phyloP scores from a whole-genome alignment of 305 asterid genomes.

The Euphrasia arctica region DNA sequence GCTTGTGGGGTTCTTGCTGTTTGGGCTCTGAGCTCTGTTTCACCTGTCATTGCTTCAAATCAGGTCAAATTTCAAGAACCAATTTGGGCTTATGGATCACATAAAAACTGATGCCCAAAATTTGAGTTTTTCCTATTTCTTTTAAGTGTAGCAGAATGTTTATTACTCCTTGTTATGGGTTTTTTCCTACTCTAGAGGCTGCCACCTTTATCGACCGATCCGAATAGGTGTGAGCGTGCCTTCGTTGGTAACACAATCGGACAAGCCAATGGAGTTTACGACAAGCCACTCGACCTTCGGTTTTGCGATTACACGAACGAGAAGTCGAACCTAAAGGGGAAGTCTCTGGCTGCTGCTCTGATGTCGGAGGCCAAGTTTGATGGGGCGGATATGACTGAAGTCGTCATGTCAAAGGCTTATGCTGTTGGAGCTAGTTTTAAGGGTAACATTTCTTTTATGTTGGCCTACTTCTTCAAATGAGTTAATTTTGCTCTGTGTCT shows the following conservation, averaged over 20 bases:
- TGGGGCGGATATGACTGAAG: conserved; percentile 95
- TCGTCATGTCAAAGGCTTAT: conserved; percentile 94
- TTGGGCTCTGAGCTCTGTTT: conserved; percentile 77
- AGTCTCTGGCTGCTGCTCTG: conserved; percentile 86
- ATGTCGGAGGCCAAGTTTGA: conserved; percentile 96
- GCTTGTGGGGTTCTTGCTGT: conserved; percentile 88
- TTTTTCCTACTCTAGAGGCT: conserved; percentile 56
- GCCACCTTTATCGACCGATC: conserved; percentile 89
- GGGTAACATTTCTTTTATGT: conserved; percentile 34
- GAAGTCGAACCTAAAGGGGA: conserved; percentile 88
- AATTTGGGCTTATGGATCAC: too few relatives aligned
- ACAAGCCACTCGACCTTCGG: conserved; percentile 93
- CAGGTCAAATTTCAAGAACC: conserved; percentile 41
- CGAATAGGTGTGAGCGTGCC: conserved; percentile 87
- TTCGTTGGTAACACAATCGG: conserved; percentile 91
- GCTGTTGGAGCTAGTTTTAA: conserved; percentile 96
- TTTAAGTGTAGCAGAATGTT: background rate
- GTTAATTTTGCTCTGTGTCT: background rate
- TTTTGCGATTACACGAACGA: conserved; percentile 90
- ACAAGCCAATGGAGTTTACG: conserved; percentile 97
- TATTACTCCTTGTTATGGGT: conserved; percentile 7
- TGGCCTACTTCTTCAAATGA: background rate
- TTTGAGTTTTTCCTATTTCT: too few relatives aligned
- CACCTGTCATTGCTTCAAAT: conserved; percentile 80
- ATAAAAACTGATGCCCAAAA: too few relatives aligned